Percentiles rank a stretch among this genome's conserved stretches.
Evolutionary conservation across 306 rosid genomes (phyloP).

Genomic region (Acmispon strigosus): DNA sequence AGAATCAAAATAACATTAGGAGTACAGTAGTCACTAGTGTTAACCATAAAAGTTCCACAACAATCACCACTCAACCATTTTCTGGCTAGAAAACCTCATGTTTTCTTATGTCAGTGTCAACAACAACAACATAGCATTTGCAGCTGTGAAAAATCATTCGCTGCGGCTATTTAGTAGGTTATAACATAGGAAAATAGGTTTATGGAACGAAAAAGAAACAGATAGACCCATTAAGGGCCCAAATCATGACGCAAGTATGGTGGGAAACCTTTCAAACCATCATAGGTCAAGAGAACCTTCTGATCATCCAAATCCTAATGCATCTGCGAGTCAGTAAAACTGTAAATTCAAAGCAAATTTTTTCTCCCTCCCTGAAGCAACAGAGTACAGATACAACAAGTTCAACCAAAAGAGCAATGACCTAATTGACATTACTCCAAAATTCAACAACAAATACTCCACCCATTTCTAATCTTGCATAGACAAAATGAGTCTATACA

Average conservation of each 20-base stretch:
- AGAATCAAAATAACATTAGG: not conserved
- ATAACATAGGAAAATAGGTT: not conserved
- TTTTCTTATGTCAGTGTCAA: not conserved
- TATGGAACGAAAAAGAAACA: not conserved
- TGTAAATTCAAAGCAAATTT: not conserved
- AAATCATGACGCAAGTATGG: not conserved
- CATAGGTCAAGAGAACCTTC: not conserved
- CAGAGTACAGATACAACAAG: not conserved
- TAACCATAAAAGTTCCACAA: not conserved
- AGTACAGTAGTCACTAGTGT: not conserved
- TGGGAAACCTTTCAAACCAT: not conserved
- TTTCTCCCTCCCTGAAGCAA: not conserved
- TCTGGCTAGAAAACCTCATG: not conserved
- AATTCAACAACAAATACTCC: not conserved
- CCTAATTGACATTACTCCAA: not conserved
- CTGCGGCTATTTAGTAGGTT: not conserved
- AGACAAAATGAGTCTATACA: too few species aligned
- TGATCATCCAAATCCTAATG: not conserved
- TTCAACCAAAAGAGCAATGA: not conserved
- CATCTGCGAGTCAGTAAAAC: not conserved
- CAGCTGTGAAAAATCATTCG: not conserved
- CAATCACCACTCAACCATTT: not conserved
- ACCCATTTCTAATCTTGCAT: not conserved
- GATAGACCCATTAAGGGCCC: not conserved
- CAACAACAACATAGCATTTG: not conserved